Evolutionary conservation across 495 filamentous ascomycete species (phyloP).

Genomic region (Aspergillus steynii): DNA sequence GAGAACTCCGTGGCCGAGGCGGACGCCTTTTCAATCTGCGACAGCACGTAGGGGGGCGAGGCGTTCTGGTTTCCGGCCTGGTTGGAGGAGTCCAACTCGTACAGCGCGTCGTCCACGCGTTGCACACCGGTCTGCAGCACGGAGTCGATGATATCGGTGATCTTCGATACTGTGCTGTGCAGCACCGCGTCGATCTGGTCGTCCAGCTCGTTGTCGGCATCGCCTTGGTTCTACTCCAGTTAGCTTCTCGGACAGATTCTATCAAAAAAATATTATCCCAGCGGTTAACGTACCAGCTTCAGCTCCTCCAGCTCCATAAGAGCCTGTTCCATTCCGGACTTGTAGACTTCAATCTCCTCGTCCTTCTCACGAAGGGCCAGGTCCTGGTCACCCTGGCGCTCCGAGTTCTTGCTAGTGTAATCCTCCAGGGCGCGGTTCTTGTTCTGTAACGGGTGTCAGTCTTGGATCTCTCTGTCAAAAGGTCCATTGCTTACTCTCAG

Average conservation of each 20-base stretch:
- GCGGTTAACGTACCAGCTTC: conserved; percentile 46
- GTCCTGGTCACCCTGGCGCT: conserved; percentile 84
- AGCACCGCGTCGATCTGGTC: conserved; percentile 88
- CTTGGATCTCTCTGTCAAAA: conserved; percentile 20
- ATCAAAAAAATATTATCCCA: too few species aligned
- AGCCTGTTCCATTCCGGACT: conserved; percentile 95
- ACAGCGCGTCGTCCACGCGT: conserved; percentile 93
- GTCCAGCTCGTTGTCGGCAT: conserved; percentile 79
- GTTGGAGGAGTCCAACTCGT: conserved; percentile 96
- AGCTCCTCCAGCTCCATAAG: conserved; percentile 88
- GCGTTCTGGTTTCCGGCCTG: conserved; percentile 98
- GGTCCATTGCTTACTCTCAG: conserved; percentile 54
- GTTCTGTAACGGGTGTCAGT: conserved; percentile 38
- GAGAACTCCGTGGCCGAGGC: conserved; percentile 93
- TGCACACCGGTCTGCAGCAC: conserved; percentile 92
- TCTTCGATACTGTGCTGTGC: conserved; percentile 80
- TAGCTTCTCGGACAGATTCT: neutral
- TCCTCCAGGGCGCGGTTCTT: conserved; percentile 92
- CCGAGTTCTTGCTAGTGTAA: conserved; percentile 68
- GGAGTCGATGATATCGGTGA: conserved; percentile 97
- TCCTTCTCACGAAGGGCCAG: conserved; percentile 85
- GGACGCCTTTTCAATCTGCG: conserved; percentile 96
- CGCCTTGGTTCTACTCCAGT: conserved; percentile 56
- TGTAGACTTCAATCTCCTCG: conserved; percentile 95
- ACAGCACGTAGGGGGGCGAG: conserved; percentile 91